phyloP scores from a whole-genome alignment of 306 rosid genomes.

The Cucurbita argyrosperma region DNA sequence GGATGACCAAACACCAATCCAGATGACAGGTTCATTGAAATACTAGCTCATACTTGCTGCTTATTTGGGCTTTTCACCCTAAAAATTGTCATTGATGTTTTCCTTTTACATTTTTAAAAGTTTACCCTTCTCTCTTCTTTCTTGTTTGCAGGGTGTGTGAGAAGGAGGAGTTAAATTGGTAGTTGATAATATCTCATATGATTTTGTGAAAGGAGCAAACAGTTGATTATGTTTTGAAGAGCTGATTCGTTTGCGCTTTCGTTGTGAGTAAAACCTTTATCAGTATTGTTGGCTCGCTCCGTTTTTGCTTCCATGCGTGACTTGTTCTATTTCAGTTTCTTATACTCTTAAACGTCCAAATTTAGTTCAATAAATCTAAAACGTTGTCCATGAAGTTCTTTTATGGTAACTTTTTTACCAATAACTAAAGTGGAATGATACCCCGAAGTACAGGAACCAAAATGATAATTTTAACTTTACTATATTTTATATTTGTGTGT shows the following conservation, averaged over 20 bases:
- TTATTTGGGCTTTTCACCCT: background rate
- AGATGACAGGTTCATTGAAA: constrained; percentile 49
- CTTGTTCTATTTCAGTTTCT: too few relatives aligned
- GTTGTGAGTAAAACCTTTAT: constrained; percentile 34
- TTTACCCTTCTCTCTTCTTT: background rate
- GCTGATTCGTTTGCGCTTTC: constrained; percentile 87
- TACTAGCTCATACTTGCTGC: background rate
- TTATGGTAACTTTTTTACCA: background rate
- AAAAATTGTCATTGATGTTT: background rate
- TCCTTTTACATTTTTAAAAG: background rate
- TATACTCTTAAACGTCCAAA: too few relatives aligned
- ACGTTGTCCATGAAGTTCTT: background rate
- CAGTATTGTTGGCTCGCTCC: background rate
- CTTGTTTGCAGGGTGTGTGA: constrained; percentile 51
- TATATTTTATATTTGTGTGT: background rate
- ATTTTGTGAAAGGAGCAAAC: constrained; percentile 94
- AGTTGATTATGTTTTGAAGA: constrained; percentile 90
- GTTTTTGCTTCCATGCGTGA: background rate
- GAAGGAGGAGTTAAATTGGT: constrained; percentile 65
- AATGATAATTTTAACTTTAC: background rate
- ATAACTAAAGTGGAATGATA: too few relatives aligned
- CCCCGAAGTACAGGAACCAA: too few relatives aligned
- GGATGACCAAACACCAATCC: constrained; percentile 48
- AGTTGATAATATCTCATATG: constrained; percentile 65
- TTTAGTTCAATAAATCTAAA: background rate